Percentiles rank a stretch among this genome's conserved stretches.
phyloP scores from a whole-genome alignment of 2,329 filamentous ascomycete species.

The Neonectria neomacrospora region DNA sequence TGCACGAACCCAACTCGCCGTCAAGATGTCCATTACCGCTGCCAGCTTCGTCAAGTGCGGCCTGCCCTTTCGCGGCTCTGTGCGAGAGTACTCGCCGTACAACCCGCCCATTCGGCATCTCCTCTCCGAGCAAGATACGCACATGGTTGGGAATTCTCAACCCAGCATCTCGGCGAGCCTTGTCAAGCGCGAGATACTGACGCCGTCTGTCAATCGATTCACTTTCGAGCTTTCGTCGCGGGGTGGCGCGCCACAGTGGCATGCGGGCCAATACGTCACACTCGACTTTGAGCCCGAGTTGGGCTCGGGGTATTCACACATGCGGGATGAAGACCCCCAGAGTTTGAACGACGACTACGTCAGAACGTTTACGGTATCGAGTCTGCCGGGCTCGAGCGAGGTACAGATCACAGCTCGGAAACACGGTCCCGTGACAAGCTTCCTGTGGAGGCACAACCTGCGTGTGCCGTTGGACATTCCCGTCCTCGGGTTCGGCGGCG shows the following conservation, averaged over 20 bases:
- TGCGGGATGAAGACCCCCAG: constrained; percentile 82
- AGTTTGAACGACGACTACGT: constrained; percentile 87
- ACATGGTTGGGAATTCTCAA: constrained; percentile 21
- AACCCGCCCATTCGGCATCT: constrained; percentile 79
- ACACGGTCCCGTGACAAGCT: constrained; percentile 74
- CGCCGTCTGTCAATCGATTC: constrained; percentile 75
- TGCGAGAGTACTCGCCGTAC: constrained; percentile 76
- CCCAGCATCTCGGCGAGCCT: constrained; percentile 62
- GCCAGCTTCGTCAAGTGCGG: constrained; percentile 72
- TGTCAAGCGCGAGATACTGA: constrained; percentile 67
- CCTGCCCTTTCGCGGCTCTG: constrained; percentile 73
- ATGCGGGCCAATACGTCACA: constrained; percentile 80
- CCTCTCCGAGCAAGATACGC: constrained; percentile 61
- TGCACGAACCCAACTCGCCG: constrained; percentile 76
- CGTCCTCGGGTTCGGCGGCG: constrained; percentile 79
- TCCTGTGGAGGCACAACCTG: constrained; percentile 70
- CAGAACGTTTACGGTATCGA: constrained; percentile 85
- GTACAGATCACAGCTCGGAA: constrained; percentile 79
- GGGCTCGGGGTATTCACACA: constrained; percentile 80
- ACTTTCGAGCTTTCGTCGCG: constrained; percentile 53
- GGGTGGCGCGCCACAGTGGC: constrained; percentile 58
- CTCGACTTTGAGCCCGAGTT: constrained; percentile 77
- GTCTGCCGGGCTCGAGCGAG: constrained; percentile 58
- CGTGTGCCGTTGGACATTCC: constrained; percentile 69
- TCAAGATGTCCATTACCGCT: constrained; percentile 72